Conservation (phyloP, 805 yeast genomes). For the Hanseniaspora hatyaiensis region DNA sequence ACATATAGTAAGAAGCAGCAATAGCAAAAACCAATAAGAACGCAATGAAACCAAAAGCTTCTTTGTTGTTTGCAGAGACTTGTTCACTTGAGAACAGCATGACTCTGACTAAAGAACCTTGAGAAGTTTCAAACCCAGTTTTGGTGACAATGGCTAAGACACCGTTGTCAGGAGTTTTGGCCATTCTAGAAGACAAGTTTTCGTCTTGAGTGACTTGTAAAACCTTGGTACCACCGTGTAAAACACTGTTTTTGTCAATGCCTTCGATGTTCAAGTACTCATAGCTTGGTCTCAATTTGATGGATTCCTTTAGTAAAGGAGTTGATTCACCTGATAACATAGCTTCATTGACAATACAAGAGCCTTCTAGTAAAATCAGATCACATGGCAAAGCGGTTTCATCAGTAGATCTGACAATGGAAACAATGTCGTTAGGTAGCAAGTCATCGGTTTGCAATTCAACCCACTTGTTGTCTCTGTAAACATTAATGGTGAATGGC, state of each 20-base stretch:
- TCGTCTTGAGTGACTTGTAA: constrained; percentile 75
- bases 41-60: constrained; percentile 82
- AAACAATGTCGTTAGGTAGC: constrained; percentile 84
- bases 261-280: constrained; percentile 67
- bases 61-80: constrained; percentile 89
- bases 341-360: constrained; percentile 95
- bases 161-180: constrained; percentile 75
- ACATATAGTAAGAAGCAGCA: constrained; percentile 93
- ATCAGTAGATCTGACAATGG: constrained; percentile 76
- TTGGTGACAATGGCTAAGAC: constrained; percentile 81
- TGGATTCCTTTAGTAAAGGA: constrained; percentile 85
- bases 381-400: constrained; percentile 94
- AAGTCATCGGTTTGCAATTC: constrained; percentile 59
- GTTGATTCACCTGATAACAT: constrained; percentile 98
- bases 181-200: constrained; percentile 36
- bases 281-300: constrained; percentile 63
- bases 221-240: constrained; percentile 94
- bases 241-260: constrained; percentile 72
- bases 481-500: constrained; percentile 69
- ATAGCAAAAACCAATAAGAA: constrained; percentile 84
- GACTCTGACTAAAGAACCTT: constrained; percentile 92
- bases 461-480: constrained; percentile 60
- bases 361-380: constrained; percentile 69
- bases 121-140: constrained; percentile 97
- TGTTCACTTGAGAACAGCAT: constrained; percentile 96